Conservation (phyloP, 371 early-diverging fungal species). For the Catenaria anguillulae region DNA sequence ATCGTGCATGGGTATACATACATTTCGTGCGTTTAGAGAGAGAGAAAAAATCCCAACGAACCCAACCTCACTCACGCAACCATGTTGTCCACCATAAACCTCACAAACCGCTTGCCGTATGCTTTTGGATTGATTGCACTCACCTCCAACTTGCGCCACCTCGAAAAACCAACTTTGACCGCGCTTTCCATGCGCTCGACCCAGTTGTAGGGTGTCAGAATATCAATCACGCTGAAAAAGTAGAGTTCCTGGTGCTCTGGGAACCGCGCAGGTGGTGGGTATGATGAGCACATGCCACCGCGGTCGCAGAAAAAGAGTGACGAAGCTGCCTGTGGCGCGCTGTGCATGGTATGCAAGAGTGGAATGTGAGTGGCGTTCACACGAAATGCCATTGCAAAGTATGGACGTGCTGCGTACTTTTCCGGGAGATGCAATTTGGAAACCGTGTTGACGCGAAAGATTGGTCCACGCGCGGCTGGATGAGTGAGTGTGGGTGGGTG, state of each 20-base stretch:
- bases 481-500: too few species aligned
- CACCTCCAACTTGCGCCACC: slow-evolving; percentile 44
- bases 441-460: not conserved
- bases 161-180: too few species aligned
- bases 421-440: not conserved
- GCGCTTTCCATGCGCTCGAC: slow-evolving; percentile 60
- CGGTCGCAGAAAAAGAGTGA: not conserved
- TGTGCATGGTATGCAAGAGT: too few species aligned
- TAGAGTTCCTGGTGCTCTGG: not conserved
- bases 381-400: too few species aligned
- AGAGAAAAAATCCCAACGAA: too few species aligned
- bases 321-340: too few species aligned
- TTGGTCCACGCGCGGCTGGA: not conserved
- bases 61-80: too few species aligned
- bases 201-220: slow-evolving; percentile 77
- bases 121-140: slow-evolving; percentile 71
- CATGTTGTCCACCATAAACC: slow-evolving; percentile 44
- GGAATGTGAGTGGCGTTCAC: too few species aligned
- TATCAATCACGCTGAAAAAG: slow-evolving; percentile 33
- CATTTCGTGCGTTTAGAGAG: too few species aligned
- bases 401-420: not conserved
- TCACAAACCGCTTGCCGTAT: slow-evolving; percentile 72
- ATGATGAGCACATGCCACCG: not conserved
- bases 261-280: too few species aligned
- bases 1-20: too few species aligned